These are phyloP conservation scores for Alnus rubra DNA, from an alignment of 306 rosid species.

Conservation along the genomic window DNA sequence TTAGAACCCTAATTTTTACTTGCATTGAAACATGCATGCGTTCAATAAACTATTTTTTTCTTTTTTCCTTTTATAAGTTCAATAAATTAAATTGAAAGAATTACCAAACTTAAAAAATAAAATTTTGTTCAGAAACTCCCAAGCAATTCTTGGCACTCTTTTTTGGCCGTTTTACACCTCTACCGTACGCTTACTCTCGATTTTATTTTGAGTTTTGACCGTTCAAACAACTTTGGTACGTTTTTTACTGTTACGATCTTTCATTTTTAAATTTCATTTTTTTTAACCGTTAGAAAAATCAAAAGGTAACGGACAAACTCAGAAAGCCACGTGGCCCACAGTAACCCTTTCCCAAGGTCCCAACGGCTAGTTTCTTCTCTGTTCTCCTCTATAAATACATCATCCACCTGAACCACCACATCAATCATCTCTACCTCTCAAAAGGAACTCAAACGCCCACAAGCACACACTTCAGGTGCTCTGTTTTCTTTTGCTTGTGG, in stretches of 20 bases:
- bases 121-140: too few species aligned
- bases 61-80: too few species aligned
- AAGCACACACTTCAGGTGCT: not conserved
- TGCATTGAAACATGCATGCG: too few species aligned
- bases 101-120: too few species aligned
- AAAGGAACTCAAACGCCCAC: not conserved
- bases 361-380: constrained; percentile 69
- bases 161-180: too few species aligned
- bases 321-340: constrained; percentile 19
- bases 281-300: constrained; percentile 13
- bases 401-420: not conserved
- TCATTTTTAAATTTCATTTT: not conserved
- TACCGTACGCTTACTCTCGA: not conserved
- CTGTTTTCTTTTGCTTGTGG: not conserved
- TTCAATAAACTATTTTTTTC: too few species aligned
- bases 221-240: not conserved
- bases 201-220: not conserved
- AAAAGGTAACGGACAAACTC: not conserved
- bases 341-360: constrained; percentile 18
- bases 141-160: too few species aligned
- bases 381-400: constrained; percentile 34
- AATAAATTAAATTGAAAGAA: too few species aligned
- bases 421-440: constrained; percentile 5
- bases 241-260: constrained; percentile 8
- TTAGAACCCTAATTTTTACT: too few species aligned